Evolutionary conservation across 345 rosid species (phyloP).

Genomic region (Hypericum androsaemum): DNA sequence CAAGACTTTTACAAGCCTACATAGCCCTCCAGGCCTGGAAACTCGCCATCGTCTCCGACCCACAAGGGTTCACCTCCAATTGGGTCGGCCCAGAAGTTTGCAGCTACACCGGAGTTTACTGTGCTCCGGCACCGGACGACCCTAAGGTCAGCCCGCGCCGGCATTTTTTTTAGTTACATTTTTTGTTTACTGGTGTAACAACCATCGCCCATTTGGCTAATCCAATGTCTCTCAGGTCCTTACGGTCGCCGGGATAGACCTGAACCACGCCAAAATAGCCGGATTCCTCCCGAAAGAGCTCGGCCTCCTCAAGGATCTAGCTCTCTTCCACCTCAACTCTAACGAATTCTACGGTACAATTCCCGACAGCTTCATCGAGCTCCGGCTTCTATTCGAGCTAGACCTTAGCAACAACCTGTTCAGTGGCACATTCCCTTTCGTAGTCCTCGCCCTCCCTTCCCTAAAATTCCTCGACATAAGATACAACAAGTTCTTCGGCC

Average conservation of each 20-base stretch:
- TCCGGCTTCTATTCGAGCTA: conserved; percentile 51
- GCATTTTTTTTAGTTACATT: too few relatives aligned
- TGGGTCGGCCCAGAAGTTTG: conserved; percentile 84
- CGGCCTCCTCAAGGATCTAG: conserved; percentile 62
- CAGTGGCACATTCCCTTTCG: conserved; percentile 51
- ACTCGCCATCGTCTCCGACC: conserved; percentile 55
- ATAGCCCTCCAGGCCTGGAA: conserved; percentile 76
- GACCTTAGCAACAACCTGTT: conserved; percentile 74
- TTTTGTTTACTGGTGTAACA: too few relatives aligned
- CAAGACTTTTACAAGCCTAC: conserved; percentile 58
- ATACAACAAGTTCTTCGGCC: conserved; percentile 50
- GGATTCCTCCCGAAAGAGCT: conserved; percentile 62
- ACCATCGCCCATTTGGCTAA: too few relatives aligned
- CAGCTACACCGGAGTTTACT: conserved; percentile 73
- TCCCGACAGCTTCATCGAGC: conserved; percentile 36
- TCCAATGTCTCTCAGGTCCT: background rate
- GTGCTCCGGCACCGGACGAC: conserved; percentile 60
- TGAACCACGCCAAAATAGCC: conserved; percentile 59
- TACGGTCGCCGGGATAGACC: conserved; percentile 80
- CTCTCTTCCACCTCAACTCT: conserved; percentile 70
- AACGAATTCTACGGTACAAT: conserved; percentile 57
- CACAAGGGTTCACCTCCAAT: conserved; percentile 44
- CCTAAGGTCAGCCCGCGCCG: conserved; percentile 3
- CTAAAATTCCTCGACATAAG: conserved; percentile 75
- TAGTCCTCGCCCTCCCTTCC: conserved; percentile 47